These are phyloP conservation scores for Pythium aquatile DNA, from an alignment of 352 stramenopile genomes.

Conservation along the genomic window DNA sequence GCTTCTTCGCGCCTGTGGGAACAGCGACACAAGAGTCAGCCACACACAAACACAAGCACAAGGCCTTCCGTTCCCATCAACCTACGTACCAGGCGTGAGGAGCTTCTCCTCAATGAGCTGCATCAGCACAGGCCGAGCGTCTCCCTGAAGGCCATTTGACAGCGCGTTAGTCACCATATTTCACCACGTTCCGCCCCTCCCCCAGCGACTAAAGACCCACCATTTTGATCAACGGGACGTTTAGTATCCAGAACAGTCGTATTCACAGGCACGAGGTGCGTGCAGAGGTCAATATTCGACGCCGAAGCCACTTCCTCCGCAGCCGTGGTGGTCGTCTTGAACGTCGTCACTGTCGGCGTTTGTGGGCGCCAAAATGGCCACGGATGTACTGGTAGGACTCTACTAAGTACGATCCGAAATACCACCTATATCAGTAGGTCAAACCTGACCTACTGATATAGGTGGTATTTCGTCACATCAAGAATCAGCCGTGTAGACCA, in stretches of 20 bases:
- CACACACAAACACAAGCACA: neutral
- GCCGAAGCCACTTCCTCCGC: neutral
- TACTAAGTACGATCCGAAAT: too few relatives aligned
- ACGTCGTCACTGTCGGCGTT: slow-evolving; percentile 14
- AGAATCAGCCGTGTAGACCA: slow-evolving; percentile 95
- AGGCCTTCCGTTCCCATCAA: neutral
- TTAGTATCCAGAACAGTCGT: neutral
- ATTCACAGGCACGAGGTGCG: neutral
- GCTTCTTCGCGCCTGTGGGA: slow-evolving; percentile 52
- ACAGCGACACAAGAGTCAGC: neutral
- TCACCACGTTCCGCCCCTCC: neutral
- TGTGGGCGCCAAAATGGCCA: slow-evolving; percentile 21
- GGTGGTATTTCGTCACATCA: too few relatives aligned
- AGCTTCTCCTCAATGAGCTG: slow-evolving; percentile 74
- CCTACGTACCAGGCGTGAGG: slow-evolving; percentile 40
- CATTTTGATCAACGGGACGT: neutral
- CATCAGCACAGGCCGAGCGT: slow-evolving; percentile 59
- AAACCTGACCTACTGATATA: too few relatives aligned
- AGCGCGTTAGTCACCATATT: neutral
- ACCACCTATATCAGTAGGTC: too few relatives aligned
- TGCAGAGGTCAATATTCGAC: neutral
- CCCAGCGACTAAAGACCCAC: neutral
- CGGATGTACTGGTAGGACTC: neutral
- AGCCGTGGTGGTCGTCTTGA: slow-evolving; percentile 3
- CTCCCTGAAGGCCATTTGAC: slow-evolving; percentile 33